A percentile compares a stretch with the other conserved stretches of the same genome.
Conservation (phyloP, 805 yeast species). For the Ogataea pilisensis region DNA sequence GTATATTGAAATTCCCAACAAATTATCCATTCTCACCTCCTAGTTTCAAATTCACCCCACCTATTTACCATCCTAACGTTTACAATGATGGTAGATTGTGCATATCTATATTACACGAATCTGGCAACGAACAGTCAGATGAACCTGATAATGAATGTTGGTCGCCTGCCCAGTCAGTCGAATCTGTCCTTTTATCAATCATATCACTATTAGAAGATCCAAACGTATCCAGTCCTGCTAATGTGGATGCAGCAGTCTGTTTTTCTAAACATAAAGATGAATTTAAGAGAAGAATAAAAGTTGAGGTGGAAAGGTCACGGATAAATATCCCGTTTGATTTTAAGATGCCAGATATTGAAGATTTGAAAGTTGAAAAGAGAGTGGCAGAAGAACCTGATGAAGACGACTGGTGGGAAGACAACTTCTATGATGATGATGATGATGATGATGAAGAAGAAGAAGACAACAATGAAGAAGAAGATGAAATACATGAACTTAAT, state of each 20-base stretch:
- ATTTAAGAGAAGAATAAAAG: slow-evolving; percentile 70
- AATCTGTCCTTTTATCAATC: slow-evolving; percentile 85
- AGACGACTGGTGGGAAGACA: slow-evolving; percentile 32
- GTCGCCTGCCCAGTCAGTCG: slow-evolving; percentile 94
- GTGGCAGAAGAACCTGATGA: slow-evolving; percentile 29
- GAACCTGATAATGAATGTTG: slow-evolving; percentile 94
- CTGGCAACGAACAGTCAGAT: slow-evolving; percentile 82
- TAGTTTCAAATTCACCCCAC: slow-evolving; percentile 86
- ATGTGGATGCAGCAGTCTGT: slow-evolving; percentile 94
- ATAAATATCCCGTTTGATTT: slow-evolving; percentile 85
- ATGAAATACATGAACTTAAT: slow-evolving; percentile 20
- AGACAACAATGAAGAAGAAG: slow-evolving; percentile 24
- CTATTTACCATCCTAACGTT: slow-evolving; percentile 94
- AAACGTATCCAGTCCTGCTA: slow-evolving; percentile 90
- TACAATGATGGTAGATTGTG: slow-evolving; percentile 92
- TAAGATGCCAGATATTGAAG: slow-evolving; percentile 69
- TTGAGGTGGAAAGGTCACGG: slow-evolving; percentile 79
- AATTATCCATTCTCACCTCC: slow-evolving; percentile 96
- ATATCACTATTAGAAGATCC: slow-evolving; percentile 93
- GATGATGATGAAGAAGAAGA: slow-evolving; percentile 31
- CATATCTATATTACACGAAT: slow-evolving; percentile 87
- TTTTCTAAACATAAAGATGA: slow-evolving; percentile 80
- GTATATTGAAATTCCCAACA: slow-evolving; percentile 86
- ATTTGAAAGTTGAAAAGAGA: slow-evolving; percentile 32
- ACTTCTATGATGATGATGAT: slow-evolving; percentile 30